Evolutionary conservation across 176 grass and related monocot species (phyloP), one percentile per base, ranked within the genome.

Genomic region (Hsuehochloa calcarea): DNA sequence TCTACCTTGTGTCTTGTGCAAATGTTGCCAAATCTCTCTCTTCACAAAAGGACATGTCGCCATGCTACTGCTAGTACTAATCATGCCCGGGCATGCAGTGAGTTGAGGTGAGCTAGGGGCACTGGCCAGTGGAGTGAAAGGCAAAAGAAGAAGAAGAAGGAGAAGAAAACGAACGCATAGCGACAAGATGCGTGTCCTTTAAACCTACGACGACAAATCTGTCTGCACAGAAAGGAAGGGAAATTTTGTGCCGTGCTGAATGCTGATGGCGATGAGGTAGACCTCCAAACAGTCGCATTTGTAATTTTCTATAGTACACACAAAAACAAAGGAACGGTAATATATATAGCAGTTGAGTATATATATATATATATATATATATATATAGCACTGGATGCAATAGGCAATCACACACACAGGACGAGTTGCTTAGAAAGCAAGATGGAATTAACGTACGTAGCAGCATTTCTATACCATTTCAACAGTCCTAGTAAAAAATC

Each of bases 21-120:
- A 59, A 10, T 45, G 80, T 70, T 43, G 66, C 80, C 80, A 82
- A 82, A 82, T 20, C 51, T 55, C 51, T 52, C 15, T 3, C 14
- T 3, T 50, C 44, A 4, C 77, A 9, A 10, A 55, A 55, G 51
- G 51, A 17, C 51, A 54, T 15, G 47, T 10, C 44, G 10, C 44
- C 10, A 1, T 20, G 51, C 51, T 54, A 54, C 51, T 20, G 54
- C 20, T 58, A 56, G 7, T 22, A 3, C 20, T 3, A 58, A 1
- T 10, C 54, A 58, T 58, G 50, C 5, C 50, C 50, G 16, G 50
- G 50, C 50, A 52, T 16, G 7, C 54, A 58, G 20, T 22, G 52
- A 22, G 17, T 1, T 20, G 47, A 20, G 17, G 1, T 8, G 6
- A 5, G 52, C 4, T 49, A 49, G 46, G 46, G 52, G 52, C 52